These are phyloP conservation scores for Ceratocystis alfenasii DNA, from an alignment of 2,329 filamentous ascomycete species.

Conservation along the genomic window DNA sequence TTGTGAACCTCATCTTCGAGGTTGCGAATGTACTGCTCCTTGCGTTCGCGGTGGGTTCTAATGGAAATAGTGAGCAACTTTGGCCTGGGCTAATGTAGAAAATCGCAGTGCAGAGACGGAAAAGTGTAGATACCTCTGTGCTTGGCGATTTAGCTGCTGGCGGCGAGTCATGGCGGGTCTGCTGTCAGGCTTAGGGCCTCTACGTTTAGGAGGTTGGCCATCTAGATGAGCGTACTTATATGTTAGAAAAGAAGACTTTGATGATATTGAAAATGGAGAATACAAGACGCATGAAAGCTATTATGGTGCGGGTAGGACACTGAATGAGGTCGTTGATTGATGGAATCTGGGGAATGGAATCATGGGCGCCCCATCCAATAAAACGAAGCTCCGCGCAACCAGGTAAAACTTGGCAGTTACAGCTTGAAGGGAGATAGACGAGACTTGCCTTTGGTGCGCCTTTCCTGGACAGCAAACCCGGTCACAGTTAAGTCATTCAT, in stretches of 20 bases:
- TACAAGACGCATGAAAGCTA: too few species aligned
- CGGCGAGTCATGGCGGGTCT: slow-evolving; percentile 85
- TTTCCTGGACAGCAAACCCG: slow-evolving; percentile 16
- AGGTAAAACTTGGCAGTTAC: neutral
- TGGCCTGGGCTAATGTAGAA: neutral
- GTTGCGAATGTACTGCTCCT: slow-evolving; percentile 89
- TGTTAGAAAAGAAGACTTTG: neutral
- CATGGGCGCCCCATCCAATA: neutral
- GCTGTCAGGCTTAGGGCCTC: slow-evolving; percentile 91
- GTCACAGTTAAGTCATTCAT: slow-evolving; percentile 6
- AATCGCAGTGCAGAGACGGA: neutral
- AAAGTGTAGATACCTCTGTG: slow-evolving; percentile 59
- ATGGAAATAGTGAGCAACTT: slow-evolving; percentile 5
- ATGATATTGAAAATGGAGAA: neutral
- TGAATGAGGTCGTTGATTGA: neutral
- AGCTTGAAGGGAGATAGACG: neutral
- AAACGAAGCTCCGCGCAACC: neutral
- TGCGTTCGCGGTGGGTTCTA: slow-evolving; percentile 91
- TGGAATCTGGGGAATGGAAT: neutral
- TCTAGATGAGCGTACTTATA: slow-evolving; percentile 35
- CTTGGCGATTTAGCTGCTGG: slow-evolving; percentile 90
- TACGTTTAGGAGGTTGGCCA: slow-evolving; percentile 73
- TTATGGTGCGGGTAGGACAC: neutral
- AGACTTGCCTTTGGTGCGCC: slow-evolving; percentile 19
- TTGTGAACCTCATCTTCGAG: slow-evolving; percentile 83